These are phyloP conservation scores for Venustampulla echinocandica DNA, from an alignment of 495 filamentous ascomycete species.

Conservation along the genomic window DNA sequence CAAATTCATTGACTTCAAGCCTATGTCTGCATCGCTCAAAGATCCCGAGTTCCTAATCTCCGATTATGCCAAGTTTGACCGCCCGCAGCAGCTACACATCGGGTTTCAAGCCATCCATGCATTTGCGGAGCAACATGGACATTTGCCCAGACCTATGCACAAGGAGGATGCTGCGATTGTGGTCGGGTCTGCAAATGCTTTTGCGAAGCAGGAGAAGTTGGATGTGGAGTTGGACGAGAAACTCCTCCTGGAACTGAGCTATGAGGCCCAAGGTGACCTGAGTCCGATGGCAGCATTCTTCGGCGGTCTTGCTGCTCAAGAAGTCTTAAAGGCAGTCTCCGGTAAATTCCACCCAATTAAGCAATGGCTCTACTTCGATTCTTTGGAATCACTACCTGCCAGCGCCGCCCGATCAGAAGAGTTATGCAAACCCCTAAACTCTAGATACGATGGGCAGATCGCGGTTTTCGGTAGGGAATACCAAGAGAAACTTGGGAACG, in stretches of 20 bases:
- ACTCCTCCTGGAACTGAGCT: slow-evolving; percentile 85
- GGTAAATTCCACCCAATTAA: slow-evolving; percentile 92
- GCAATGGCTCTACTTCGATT: slow-evolving; percentile 96
- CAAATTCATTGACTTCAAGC: slow-evolving; percentile 84
- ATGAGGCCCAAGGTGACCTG: slow-evolving; percentile 89
- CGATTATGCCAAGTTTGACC: slow-evolving; percentile 95
- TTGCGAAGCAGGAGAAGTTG: slow-evolving; percentile 62
- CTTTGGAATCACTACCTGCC: slow-evolving; percentile 82
- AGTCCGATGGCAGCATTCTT: slow-evolving; percentile 92
- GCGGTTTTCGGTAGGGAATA: slow-evolving; percentile 91
- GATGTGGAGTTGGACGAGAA: slow-evolving; percentile 83
- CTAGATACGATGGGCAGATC: slow-evolving; percentile 93
- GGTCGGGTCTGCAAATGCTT: slow-evolving; percentile 56
- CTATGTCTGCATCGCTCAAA: slow-evolving; percentile 63
- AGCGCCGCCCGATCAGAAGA: slow-evolving; percentile 70
- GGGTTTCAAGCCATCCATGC: slow-evolving; percentile 88
- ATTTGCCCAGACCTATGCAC: slow-evolving; percentile 74
- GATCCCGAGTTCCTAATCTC: slow-evolving; percentile 85
- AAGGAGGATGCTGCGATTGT: slow-evolving; percentile 76
- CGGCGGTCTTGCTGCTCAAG: slow-evolving; percentile 90
- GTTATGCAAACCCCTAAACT: slow-evolving; percentile 69
- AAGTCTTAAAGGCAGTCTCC: slow-evolving; percentile 93
- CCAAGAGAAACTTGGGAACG: slow-evolving; percentile 85
- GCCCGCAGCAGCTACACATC: slow-evolving; percentile 82
- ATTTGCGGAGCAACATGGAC: slow-evolving; percentile 62